A percentile compares a stretch with the other conserved stretches of the same genome.
phyloP scores from a whole-genome alignment of 805 yeast species.

The Monosporozyma siamensis region DNA sequence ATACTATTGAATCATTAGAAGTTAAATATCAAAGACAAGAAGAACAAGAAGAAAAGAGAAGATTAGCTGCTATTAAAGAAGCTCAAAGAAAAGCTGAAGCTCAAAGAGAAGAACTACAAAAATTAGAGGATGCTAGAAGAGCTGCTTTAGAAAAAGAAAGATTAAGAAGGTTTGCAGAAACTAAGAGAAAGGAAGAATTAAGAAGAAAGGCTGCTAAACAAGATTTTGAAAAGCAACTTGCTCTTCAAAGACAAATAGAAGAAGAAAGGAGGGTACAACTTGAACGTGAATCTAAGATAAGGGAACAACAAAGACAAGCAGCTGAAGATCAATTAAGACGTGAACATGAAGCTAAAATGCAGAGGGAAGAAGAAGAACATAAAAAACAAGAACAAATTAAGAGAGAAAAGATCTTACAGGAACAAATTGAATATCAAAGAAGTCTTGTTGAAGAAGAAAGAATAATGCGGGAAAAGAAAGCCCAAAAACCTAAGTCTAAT shows the following conservation, averaged over 20 bases:
- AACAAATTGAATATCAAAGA: conserved; percentile 9
- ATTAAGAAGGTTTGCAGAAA: neutral
- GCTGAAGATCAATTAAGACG: neutral
- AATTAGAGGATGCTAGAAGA: conserved; percentile 4
- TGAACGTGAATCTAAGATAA: neutral
- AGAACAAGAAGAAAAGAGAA: conserved; percentile 2
- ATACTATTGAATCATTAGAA: neutral
- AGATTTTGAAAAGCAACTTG: neutral
- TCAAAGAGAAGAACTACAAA: conserved; percentile 2
- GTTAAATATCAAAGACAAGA: neutral
- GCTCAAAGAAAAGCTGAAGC: conserved; percentile 5
- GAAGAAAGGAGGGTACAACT: neutral
- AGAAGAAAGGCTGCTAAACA: neutral
- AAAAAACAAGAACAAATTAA: neutral
- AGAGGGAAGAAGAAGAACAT: conserved; percentile 3
- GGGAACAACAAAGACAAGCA: neutral
- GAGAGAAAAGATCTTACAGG: conserved; percentile 3
- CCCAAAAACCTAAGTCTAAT: conserved; percentile 2
- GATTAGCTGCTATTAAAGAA: conserved; percentile 1
- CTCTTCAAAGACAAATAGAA: conserved; percentile 3
- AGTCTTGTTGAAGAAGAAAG: conserved; percentile 10
- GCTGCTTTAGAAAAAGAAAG: conserved; percentile 6
- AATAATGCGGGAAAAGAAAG: conserved; percentile 3
- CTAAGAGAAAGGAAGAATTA: conserved; percentile 1
- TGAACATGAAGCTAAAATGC: neutral